A percentile compares a stretch with the other conserved stretches of the same genome.
These are phyloP conservation scores for Limnanthes douglasii DNA, from an alignment of 345 rosid genomes.

Conservation along the genomic window DNA sequence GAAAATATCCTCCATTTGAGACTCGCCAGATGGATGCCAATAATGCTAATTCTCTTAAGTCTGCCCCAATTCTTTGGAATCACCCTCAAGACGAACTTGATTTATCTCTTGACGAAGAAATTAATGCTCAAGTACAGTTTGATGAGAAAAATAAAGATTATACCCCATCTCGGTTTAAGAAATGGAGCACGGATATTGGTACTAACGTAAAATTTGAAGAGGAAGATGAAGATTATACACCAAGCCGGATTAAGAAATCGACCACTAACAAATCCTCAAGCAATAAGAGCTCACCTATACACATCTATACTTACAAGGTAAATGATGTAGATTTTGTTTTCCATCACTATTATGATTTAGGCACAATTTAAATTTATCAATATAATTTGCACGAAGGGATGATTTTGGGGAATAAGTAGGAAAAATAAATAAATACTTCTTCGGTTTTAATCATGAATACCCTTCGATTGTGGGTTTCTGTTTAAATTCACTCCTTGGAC, in stretches of 20 bases:
- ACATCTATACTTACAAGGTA: constrained; percentile 73
- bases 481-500: too few relatives aligned
- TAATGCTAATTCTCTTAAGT: constrained; percentile 21
- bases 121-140: constrained; percentile 21
- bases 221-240: constrained; percentile 33
- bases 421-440: too few relatives aligned
- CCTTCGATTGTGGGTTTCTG: constrained; percentile 4
- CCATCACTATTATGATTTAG: too few relatives aligned
- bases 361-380: too few relatives aligned
- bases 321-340: constrained; percentile 5
- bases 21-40: constrained; percentile 44
- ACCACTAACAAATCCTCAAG: constrained; percentile 16
- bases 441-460: background rate
- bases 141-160: constrained; percentile 29
- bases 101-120: constrained; percentile 16
- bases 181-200: constrained; percentile 8
- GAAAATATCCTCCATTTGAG: constrained; percentile 68
- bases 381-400: too few relatives aligned
- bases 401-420: too few relatives aligned
- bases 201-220: constrained; percentile 21
- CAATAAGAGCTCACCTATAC: constrained; percentile 34
- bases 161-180: constrained; percentile 11
- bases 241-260: constrained; percentile 14
- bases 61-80: constrained; percentile 17
- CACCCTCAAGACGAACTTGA: constrained; percentile 24